Percentiles rank a stretch among this genome's conserved stretches.
Evolutionary conservation across 75 land plant species (phyloP).

Genomic region (Chamaecyparis obtusa): DNA sequence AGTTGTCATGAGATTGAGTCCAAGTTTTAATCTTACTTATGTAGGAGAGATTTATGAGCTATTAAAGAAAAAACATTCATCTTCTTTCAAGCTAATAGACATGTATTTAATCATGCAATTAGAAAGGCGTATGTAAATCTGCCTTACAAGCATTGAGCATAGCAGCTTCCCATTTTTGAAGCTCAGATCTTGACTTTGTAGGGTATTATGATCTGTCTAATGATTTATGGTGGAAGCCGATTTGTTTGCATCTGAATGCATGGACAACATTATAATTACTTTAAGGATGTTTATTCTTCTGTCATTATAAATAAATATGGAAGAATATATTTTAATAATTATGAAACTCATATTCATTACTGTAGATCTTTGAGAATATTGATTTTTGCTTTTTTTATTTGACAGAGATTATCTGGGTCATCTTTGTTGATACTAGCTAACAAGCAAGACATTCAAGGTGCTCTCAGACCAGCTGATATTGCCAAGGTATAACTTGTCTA

Average conservation of each 20-base stretch:
- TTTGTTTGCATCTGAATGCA: background rate
- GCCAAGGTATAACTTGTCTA: slow-evolving; percentile 52
- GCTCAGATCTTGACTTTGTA: background rate
- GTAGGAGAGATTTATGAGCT: background rate
- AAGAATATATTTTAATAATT: background rate
- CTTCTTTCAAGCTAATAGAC: background rate
- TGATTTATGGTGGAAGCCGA: background rate
- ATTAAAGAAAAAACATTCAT: background rate
- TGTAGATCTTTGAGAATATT: background rate
- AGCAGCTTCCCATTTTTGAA: background rate
- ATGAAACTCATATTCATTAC: background rate
- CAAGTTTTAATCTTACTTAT: background rate
- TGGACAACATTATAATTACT: background rate
- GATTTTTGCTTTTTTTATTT: slow-evolving; percentile 14
- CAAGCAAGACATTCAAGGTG: slow-evolving; percentile 95
- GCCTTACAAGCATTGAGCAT: background rate
- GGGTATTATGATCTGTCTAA: background rate
- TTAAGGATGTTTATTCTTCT: background rate
- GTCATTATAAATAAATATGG: background rate
- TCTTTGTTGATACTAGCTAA: slow-evolving; percentile 90
- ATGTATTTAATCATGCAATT: background rate
- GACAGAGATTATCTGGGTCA: slow-evolving; percentile 89
- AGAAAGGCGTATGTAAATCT: background rate
- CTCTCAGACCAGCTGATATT: slow-evolving; percentile 83
- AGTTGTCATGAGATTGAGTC: background rate